A percentile compares a stretch with the other conserved stretches of the same genome.
These are phyloP conservation scores for Verbena officinalis DNA, from an alignment of 257 asterid species.

Conservation along the genomic window DNA sequence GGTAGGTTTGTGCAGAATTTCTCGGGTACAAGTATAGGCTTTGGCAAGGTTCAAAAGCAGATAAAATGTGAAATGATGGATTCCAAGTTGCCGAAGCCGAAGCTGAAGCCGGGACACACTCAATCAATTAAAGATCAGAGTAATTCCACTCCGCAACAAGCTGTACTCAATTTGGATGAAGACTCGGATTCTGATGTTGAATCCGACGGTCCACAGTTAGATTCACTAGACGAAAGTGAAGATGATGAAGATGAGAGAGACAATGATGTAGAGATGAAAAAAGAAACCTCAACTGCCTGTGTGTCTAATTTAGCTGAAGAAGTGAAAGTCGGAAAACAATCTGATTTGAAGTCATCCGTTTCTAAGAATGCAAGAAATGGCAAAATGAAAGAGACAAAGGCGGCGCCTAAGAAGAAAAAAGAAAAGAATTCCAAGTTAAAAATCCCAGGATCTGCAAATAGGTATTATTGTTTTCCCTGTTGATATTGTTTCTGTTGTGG, in stretches of 20 bases:
- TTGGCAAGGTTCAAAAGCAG: conserved; percentile 80
- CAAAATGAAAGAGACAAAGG: conserved; percentile 45
- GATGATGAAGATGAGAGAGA: conserved; percentile 30
- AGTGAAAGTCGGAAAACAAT: conserved; percentile 34
- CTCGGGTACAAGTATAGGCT: conserved; percentile 56
- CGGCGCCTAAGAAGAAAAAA: conserved; percentile 46
- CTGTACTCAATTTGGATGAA: conserved; percentile 18
- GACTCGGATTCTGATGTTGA: conserved; percentile 25
- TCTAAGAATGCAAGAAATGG: conserved; percentile 35
- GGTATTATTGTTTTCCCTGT: conserved; percentile 49
- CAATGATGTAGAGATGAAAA: conserved; percentile 30
- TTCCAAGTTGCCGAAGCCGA: conserved; percentile 24
- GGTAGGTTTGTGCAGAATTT: conserved; percentile 74
- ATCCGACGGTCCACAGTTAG: conserved; percentile 17
- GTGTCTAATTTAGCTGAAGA: conserved; percentile 26
- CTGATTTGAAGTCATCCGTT: conserved; percentile 28
- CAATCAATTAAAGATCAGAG: conserved; percentile 27
- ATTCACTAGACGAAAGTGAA: conserved; percentile 32
- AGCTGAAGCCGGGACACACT: conserved; percentile 23
- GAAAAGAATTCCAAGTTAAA: conserved; percentile 43
- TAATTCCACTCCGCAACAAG: conserved; percentile 14
- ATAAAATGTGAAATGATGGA: conserved; percentile 63
- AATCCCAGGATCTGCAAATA: conserved; percentile 80
- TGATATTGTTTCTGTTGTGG: not conserved
- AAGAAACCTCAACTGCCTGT: conserved; percentile 23